Conservation (phyloP, 306 rosid genomes). For the Mucuna pruriens region DNA sequence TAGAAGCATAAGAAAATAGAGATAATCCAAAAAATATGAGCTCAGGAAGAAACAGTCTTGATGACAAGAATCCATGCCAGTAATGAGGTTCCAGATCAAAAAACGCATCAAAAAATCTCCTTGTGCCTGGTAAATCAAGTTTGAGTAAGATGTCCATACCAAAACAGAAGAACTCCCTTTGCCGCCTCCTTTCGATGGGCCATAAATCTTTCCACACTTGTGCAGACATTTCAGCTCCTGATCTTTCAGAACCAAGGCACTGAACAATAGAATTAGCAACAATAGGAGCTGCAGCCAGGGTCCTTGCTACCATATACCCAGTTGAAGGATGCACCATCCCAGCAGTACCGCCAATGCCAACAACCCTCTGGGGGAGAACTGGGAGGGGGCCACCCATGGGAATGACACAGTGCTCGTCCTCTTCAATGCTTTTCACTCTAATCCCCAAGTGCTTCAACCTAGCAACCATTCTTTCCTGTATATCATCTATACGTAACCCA, state of each 20-base stretch:
- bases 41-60: conserved; percentile 92
- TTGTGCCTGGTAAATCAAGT: conserved; percentile 86
- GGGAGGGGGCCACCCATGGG: conserved; percentile 99
- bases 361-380: conserved; percentile 90
- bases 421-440: conserved; percentile 91
- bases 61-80: conserved; percentile 98
- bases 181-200: conserved; percentile 93
- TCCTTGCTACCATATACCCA: conserved; percentile 98
- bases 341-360: conserved; percentile 98
- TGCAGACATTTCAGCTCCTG: conserved; percentile 65
- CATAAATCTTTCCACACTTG: conserved; percentile 92
- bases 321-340: conserved; percentile 99
- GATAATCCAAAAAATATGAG: conserved; percentile 78
- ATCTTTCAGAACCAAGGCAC: conserved; percentile 65
- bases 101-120: conserved; percentile 90
- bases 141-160: conserved; percentile 96
- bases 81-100: conserved; percentile 93
- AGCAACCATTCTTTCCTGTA: conserved; percentile 93
- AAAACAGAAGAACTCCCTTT: conserved; percentile 97
- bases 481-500: conserved; percentile 79
- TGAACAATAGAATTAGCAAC: conserved; percentile 84
- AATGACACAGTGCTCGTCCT: conserved; percentile 93
- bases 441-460: conserved; percentile 87
- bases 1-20: conserved; percentile 91
- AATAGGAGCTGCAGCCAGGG: conserved; percentile 93